Base-by-base conservation (phyloP, 768 basidiomycete species). In the Russula compacta region DNA sequence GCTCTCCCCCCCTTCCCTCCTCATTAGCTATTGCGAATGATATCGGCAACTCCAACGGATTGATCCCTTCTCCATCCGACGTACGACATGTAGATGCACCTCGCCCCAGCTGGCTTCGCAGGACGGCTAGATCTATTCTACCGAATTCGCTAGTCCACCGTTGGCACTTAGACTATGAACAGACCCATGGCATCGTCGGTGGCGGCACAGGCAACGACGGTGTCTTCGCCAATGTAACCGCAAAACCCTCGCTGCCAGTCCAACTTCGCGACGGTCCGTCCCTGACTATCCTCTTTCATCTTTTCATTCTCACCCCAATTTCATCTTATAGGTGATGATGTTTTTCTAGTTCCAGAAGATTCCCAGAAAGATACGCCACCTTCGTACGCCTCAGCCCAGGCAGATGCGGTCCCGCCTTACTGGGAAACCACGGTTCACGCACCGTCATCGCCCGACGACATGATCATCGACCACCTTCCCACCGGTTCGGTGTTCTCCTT, bases 341-440 rank as follows among this genome's bases (percentile, higher is more conserved):
- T 79, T n/a, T 84, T 79, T 71, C 74, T 85, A 65, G 86, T 88
- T 42, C 92, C 93, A 7, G 94, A 98, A 72, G 88, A 92, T 53
- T 73, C 83, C 7, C 82, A 88, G 67, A 83, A 87, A 59, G 87
- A 95, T 60, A 84, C 86, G 0, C 93, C 95, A 5, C 97, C 97
- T 1, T 89, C 95, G 8, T 98, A 99, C 72, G 86, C 91, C 14
- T 79, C 84, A 35, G 97, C 97, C 10, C 86, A 95, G 70, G 85
- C 89, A 15, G 97, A 99, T 73, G 85, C 92, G n/a, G 94, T 93
- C 7, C 97, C 97, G 4, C 90, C 94, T 1, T 99, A 99, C 73
- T 98, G 93, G 85, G 95, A 98, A 67, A 97, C 92, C 2, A 95
- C 92, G 2, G 83, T 98, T n/a, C 91, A 98, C 71, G 86, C 95